Conservation (phyloP, 164 flowering plant species). For the Chloranthus sessilifolius region DNA sequence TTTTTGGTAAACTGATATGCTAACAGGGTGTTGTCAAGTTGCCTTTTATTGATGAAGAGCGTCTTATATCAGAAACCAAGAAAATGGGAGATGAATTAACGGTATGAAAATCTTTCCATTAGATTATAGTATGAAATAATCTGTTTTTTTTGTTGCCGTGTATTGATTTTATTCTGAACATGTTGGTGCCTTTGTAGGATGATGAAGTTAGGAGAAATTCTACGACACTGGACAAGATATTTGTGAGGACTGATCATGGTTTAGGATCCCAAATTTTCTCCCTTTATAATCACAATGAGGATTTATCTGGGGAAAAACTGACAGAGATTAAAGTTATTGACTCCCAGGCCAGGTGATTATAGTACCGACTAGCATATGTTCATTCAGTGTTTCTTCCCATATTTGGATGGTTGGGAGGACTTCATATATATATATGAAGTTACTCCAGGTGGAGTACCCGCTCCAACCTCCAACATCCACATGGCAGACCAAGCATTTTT, state of each 20-base stretch:
- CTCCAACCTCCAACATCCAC: too few relatives aligned
- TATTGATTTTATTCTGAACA: not conserved
- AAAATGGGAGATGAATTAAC: conserved; percentile 20
- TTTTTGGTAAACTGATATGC: not conserved
- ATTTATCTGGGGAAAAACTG: not conserved
- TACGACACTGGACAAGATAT: conserved; percentile 12
- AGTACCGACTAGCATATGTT: too few relatives aligned
- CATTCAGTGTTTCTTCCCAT: too few relatives aligned
- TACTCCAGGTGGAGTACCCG: too few relatives aligned
- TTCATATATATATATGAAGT: too few relatives aligned
- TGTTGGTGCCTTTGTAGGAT: conserved; percentile 8
- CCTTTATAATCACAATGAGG: not conserved
- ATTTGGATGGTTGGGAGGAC: too few relatives aligned
- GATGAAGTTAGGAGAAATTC: conserved; percentile 19
- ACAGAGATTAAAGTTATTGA: not conserved
- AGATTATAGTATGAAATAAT: not conserved
- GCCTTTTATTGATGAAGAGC: conserved; percentile 34
- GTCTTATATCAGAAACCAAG: conserved; percentile 24
- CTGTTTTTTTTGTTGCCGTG: not conserved
- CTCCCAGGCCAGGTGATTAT: not conserved
- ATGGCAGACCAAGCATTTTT: too few relatives aligned
- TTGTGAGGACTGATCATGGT: conserved; percentile 5
- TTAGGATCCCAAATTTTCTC: conserved; percentile 6
- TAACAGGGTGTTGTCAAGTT: conserved; percentile 34
- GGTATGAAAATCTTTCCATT: conserved; percentile 13